Evolutionary conservation across 257 asterid species (phyloP).

Genomic region (Pogostemon cablin): DNA sequence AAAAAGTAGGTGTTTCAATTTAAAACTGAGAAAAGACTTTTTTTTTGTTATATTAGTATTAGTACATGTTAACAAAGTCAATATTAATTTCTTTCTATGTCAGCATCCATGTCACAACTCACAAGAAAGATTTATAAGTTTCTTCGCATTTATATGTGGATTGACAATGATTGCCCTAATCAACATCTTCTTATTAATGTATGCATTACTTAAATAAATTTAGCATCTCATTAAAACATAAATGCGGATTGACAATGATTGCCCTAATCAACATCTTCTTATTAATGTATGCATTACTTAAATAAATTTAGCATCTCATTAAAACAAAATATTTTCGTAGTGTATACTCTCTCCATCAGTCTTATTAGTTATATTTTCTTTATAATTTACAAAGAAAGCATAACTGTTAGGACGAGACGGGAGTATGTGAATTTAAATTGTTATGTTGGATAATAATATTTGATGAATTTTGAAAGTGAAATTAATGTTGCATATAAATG

Average conservation of each 20-base stretch:
- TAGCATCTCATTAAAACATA: too few species aligned
- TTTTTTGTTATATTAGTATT: neutral
- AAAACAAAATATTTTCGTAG: too few species aligned
- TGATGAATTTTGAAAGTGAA: too few species aligned
- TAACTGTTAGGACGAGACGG: too few species aligned
- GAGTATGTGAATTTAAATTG: too few species aligned
- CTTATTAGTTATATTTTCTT: too few species aligned
- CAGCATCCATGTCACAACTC: neutral
- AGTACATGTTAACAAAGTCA: neutral
- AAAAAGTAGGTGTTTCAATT: neutral
- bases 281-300: neutral
- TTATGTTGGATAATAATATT: too few species aligned
- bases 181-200: neutral
- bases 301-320: neutral
- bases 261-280: neutral
- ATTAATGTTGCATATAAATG: too few species aligned
- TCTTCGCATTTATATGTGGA: constrained; percentile 4
- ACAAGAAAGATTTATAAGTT: neutral
- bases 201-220: neutral
- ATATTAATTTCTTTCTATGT: neutral
- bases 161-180: constrained; percentile 2
- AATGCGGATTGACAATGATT: constrained; percentile 1
- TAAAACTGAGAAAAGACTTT: neutral
- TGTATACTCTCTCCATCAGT: too few species aligned
- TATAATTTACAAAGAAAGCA: too few species aligned